Base-by-base conservation (phyloP, 345 rosid species). In the Melaleuca quinquenervia region DNA sequence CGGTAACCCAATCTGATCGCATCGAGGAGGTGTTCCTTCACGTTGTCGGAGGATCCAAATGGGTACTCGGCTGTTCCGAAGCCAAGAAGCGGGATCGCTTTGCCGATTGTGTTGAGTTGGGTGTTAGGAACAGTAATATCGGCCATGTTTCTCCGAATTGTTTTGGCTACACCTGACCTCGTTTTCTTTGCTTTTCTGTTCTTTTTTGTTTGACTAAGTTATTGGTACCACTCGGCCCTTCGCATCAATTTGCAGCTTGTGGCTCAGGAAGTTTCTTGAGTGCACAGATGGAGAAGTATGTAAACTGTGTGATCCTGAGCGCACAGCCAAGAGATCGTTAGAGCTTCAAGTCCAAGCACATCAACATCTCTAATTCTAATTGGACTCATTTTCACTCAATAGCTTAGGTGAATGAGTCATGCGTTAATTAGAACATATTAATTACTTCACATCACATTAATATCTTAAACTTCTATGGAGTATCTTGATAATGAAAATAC, bases 1-100 rank as follows among this genome's bases (percentile, higher is more conserved):
- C 89, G 82, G 85, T 89, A 90, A 3, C 93, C 93, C 0, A 85
- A 15, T 85, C 55, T 51, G 55, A 91, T 87, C 6, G 93, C 91
- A 11, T 91, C 76, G 29, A 88, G 86, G 18, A 89, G 83, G 12
- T 88, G 86, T 1, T 70, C 36, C 55, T 58, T 87, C 82, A 85
- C 45, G 78, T 18, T 11, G n/a, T 44, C 44, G 7, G 78, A 27
- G 22, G 84, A 89, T 8, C 83, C 83, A 58, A 80, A 21, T 48
- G 86, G 86, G 84, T 54, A 70, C 48, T 70, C 75, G 22, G 89
- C 88, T 7, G 90, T 86, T 6, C 89, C 88, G 32, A 88, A 58
- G 2, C 90, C 90, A 9, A 87, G 82, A 13, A 86, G 84, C 75
- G 89, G 88, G 76, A 89, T 86, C 4, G 75, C 24, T 70, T 32